These are phyloP conservation scores for Lolium multiflorum DNA, from an alignment of 176 grass and related monocot genomes.

Conservation along the genomic window DNA sequence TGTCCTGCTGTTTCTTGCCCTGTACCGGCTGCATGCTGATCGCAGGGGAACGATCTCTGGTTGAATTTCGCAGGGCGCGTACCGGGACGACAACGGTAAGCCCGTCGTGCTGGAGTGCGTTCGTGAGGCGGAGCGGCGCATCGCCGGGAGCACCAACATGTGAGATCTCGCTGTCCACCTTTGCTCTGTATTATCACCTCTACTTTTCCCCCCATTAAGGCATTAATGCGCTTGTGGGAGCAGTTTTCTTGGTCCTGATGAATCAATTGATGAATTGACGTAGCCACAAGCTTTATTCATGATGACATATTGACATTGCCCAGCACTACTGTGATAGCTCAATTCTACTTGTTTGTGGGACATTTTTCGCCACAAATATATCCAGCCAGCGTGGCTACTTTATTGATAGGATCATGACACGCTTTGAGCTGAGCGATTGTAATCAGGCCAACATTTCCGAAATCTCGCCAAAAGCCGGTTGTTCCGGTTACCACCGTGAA, in stretches of 20 bases:
- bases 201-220: neutral
- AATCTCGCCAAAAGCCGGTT: no score
- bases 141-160: conserved; percentile 83
- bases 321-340: no score
- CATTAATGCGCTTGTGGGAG: conserved; percentile 13
- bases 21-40: conserved; percentile 2
- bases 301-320: no score
- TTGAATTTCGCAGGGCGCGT: conserved; percentile 64
- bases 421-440: neutral
- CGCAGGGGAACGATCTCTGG: neutral
- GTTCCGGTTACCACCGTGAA: no score
- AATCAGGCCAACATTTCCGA: no score
- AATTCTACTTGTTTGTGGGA: neutral
- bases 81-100: conserved; percentile 86
- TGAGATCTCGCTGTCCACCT: conserved; percentile 44
- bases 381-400: neutral
- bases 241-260: neutral
- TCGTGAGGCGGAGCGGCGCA: conserved; percentile 82
- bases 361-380: neutral
- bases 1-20: neutral
- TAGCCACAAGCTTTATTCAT: neutral
- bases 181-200: neutral
- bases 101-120: conserved; percentile 92
- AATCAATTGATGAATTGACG: conserved; percentile 26
- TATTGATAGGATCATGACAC: neutral